phyloP scores from a whole-genome alignment of 441 rosid genomes.

The Adansonia rubrostipa region DNA sequence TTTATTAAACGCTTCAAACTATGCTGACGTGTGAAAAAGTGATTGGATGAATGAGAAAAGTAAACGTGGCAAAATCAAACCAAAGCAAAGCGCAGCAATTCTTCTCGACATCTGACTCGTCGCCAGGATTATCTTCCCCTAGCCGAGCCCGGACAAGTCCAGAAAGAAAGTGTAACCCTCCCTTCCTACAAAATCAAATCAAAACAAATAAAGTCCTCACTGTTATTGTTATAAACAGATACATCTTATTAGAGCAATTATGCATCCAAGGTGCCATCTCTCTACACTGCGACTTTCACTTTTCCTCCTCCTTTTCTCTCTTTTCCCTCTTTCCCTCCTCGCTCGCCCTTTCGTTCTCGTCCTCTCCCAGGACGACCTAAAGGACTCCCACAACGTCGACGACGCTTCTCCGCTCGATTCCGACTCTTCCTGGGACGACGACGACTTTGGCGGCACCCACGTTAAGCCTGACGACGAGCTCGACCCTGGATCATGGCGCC shows the following conservation, averaged over 20 bases:
- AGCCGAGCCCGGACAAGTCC: neutral
- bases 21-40: neutral
- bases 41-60: neutral
- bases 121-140: neutral
- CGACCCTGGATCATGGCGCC: constrained; percentile 97
- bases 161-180: neutral
- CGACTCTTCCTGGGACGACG: constrained; percentile 79
- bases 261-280: constrained; percentile 5
- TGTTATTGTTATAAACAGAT: neutral
- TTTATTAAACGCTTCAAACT: too few relatives aligned
- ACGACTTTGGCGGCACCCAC: constrained; percentile 80
- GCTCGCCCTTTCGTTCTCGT: constrained; percentile 78
- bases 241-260: neutral
- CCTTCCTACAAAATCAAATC: neutral
- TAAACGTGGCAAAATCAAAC: constrained; percentile 26
- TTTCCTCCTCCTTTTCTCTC: constrained; percentile 44
- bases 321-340: constrained; percentile 37
- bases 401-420: constrained; percentile 45
- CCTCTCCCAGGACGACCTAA: constrained; percentile 87
- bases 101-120: neutral
- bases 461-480: constrained; percentile 76
- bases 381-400: constrained; percentile 50
- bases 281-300: neutral
- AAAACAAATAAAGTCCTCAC: neutral
- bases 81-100: neutral